A percentile compares a stretch with the other conserved stretches of the same genome.
Conservation (phyloP, 257 asterid genomes). For the Solanum bulbocastanum region DNA sequence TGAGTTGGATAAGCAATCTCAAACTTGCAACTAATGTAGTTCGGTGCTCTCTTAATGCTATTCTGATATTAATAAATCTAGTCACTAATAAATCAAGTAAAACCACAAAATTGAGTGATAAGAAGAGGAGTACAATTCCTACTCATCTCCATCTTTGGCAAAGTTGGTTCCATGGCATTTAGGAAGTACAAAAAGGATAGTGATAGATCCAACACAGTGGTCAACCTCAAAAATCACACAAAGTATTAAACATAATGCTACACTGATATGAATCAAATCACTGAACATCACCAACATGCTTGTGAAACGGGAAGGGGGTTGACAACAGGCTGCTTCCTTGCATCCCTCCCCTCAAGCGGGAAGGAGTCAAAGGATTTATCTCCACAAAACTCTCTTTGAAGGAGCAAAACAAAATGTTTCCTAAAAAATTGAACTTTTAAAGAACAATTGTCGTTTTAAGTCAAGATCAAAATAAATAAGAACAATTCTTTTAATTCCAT, state of each 20-base stretch:
- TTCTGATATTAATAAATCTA: background rate
- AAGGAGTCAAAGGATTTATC: background rate
- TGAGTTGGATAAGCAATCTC: background rate
- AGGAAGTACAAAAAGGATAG: background rate
- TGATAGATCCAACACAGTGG: background rate
- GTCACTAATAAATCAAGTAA: background rate
- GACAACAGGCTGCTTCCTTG: background rate
- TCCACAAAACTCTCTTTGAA: background rate
- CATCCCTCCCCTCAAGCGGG: background rate
- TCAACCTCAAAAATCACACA: background rate
- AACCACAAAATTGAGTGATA: background rate
- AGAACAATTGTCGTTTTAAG: background rate
- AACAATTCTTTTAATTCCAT: background rate
- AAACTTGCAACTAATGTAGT: background rate
- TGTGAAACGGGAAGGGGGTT: background rate
- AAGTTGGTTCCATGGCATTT: background rate
- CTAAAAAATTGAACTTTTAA: background rate
- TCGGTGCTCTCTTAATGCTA: background rate
- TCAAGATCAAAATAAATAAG: background rate
- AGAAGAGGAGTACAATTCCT: background rate
- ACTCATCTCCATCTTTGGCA: background rate
- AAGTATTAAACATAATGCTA: background rate
- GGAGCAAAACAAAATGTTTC: background rate
- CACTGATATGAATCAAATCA: background rate
- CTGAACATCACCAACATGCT: background rate